Evolutionary conservation across 163 green algal genomes (phyloP), one percentile per base, ranked within the genome.

Genomic region (Scenedesmus sp.): DNA sequence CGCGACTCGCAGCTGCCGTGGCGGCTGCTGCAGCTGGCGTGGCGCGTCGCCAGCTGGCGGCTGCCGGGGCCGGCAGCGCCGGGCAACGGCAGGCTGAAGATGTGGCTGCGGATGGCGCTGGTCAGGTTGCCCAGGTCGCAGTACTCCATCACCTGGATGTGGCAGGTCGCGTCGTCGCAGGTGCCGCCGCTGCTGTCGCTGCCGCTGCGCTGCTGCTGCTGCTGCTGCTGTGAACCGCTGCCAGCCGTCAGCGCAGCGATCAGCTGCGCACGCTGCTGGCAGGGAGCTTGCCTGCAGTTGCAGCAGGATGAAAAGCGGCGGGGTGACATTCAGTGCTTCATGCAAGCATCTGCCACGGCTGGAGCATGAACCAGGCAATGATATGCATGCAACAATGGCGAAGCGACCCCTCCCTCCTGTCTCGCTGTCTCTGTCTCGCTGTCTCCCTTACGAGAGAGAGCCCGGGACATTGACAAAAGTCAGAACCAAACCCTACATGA

Each of bases 71-170:
- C 44, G 3, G 80, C 12, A 22, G 4, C 6, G 30, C 44, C 76
- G 30, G 6, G 76, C 35, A 53, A 1, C 37, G 61, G 56, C 87
- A 91, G 44, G 40, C 18, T 85, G 88, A 96, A 96, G 33, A 95
- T 87, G 49, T 90, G 59, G 82, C 92, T 93, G 85, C 94, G 94
- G 70, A 96, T 93, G 20, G 93, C 94, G 24, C 89, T 92, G 43
- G 83, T 93, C 56, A 96, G 85, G 92, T 95, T 96, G 86, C 94
- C 94, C 51, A 96, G 83, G 89, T 96, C 94, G 81, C 94, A 96
- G 88, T 94, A 95, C 91, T 96, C 94, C 24, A 96, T 92, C 70
- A 95, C 93, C 92, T 96, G 92, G 33, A 96, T 85, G 85, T 96
- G 94, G 87, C 94, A 96, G 6, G 88, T 92, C 43, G 92, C 91